Percentiles rank a stretch among this genome's conserved stretches.
Conservation (phyloP, 2,329 filamentous ascomycete species). For the Diaporthe destruens region DNA sequence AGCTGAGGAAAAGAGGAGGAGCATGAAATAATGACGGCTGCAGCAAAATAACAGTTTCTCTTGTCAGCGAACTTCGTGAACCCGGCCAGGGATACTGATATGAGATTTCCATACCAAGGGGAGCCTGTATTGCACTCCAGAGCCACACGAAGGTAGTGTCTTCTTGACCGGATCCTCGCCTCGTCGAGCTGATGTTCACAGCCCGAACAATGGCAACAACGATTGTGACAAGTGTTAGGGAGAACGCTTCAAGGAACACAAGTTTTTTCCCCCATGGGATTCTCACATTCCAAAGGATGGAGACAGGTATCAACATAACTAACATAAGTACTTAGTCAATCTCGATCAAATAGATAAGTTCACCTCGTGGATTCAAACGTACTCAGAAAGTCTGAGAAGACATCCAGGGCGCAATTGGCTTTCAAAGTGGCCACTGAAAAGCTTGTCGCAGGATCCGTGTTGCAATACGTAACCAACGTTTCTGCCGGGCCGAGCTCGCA, state of each 20-base stretch:
- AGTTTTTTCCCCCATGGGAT: constrained; percentile 34
- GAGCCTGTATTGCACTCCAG: constrained; percentile 5
- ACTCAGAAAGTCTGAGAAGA: constrained; percentile 40
- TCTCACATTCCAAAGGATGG: constrained; percentile 36
- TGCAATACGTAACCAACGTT: constrained; percentile 30
- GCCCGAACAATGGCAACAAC: constrained; percentile 35
- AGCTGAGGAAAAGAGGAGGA: constrained; percentile 40
- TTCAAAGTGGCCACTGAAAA: constrained; percentile 29
- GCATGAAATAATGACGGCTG: constrained; percentile 36
- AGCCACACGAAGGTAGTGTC: constrained; percentile 10
- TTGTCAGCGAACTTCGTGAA: not conserved
- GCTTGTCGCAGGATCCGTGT: not conserved
- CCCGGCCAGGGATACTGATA: not conserved
- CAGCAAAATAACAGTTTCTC: not conserved
- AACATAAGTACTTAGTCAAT: not conserved
- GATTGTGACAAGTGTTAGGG: constrained; percentile 37
- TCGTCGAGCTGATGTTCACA: constrained; percentile 32
- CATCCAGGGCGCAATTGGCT: constrained; percentile 36
- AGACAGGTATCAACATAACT: constrained; percentile 35
- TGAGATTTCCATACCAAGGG: not conserved
- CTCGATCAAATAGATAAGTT: too few relatives aligned
- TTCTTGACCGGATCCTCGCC: constrained; percentile 19
- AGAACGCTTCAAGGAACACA: constrained; percentile 36
- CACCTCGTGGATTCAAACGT: not conserved
- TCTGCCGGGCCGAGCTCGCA: constrained; percentile 32